These are phyloP conservation scores for Cladosporium sp. DNA, from an alignment of 2,329 filamentous ascomycete species.

Conservation along the genomic window DNA sequence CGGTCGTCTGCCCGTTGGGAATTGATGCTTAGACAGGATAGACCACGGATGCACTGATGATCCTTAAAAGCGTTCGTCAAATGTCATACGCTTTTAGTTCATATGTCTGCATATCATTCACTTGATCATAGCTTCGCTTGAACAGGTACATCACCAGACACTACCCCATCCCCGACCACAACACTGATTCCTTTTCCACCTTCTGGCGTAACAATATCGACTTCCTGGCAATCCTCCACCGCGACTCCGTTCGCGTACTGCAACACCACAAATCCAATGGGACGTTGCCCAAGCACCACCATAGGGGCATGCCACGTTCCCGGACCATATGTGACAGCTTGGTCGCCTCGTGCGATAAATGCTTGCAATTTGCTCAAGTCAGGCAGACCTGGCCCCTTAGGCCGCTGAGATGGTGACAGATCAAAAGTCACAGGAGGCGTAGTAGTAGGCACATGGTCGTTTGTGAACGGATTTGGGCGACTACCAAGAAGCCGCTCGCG, in stretches of 20 bases:
- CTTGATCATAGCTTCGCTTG: constrained; percentile 20
- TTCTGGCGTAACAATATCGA: constrained; percentile 40
- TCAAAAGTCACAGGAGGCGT: constrained; percentile 18
- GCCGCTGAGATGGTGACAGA: constrained; percentile 23
- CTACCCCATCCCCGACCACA: constrained; percentile 25
- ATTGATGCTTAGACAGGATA: too few species aligned
- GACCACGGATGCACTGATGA: too few species aligned
- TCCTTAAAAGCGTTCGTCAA: too few species aligned
- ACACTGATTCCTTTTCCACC: constrained; percentile 22
- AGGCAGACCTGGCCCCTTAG: constrained; percentile 57
- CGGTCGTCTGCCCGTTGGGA: too few species aligned
- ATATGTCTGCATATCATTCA: too few species aligned
- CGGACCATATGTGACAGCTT: constrained; percentile 87
- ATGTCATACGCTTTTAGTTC: too few species aligned
- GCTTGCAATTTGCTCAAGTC: constrained; percentile 68
- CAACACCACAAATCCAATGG: constrained; percentile 82
- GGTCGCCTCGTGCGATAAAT: constrained; percentile 71
- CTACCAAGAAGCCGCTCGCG: constrained; percentile 40
- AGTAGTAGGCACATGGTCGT: constrained; percentile 38
- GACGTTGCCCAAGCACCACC: constrained; percentile 70
- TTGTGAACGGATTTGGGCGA: constrained; percentile 47
- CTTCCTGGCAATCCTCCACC: constrained; percentile 85
- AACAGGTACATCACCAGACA: constrained; percentile 11
- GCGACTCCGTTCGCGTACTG: constrained; percentile 83
- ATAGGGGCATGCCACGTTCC: constrained; percentile 98